A percentile compares a stretch with the other conserved stretches of the same genome.
Evolutionary conservation across 768 basidiomycete species (phyloP).

Genomic region (Trametes cingulata): DNA sequence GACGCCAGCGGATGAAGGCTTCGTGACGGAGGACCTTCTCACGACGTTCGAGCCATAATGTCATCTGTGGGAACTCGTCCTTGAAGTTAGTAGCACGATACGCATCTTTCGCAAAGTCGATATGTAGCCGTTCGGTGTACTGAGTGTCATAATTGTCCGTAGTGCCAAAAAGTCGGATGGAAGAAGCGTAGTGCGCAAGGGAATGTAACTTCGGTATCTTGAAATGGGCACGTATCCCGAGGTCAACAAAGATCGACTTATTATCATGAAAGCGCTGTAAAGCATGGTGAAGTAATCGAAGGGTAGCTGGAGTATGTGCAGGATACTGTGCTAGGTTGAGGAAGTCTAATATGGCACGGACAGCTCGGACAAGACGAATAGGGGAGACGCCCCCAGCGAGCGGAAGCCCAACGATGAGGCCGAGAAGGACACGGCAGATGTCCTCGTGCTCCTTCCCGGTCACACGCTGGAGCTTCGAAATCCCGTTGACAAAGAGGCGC

Average conservation of each 20-base stretch:
- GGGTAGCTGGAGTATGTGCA: constrained; percentile 30
- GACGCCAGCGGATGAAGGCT: constrained; percentile 30
- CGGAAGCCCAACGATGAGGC: constrained; percentile 13
- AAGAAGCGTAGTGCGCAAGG: constrained; percentile 6
- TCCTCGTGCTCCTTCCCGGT: constrained; percentile 38
- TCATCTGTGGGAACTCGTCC: constrained; percentile 20
- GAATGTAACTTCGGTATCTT: constrained; percentile 18
- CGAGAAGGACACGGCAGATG: constrained; percentile 23
- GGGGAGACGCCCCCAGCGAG: background rate
- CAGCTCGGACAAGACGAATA: background rate
- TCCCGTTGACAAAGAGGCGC: constrained; percentile 36
- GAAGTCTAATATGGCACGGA: constrained; percentile 21
- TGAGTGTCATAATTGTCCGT: constrained; percentile 9
- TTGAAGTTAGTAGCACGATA: constrained; percentile 30
- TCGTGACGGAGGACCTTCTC: constrained; percentile 30
- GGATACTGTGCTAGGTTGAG: constrained; percentile 30
- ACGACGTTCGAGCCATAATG: constrained; percentile 9
- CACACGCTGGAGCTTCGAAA: constrained; percentile 31
- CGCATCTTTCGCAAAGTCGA: constrained; percentile 26
- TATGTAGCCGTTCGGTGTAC: constrained; percentile 13
- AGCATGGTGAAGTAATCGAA: constrained; percentile 20
- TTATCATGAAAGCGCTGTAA: constrained; percentile 33
- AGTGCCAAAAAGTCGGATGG: constrained; percentile 9
- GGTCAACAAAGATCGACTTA: constrained; percentile 39
- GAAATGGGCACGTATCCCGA: constrained; percentile 19